Conservation (phyloP, 495 filamentous ascomycete species). For the Zalerion maritima region DNA sequence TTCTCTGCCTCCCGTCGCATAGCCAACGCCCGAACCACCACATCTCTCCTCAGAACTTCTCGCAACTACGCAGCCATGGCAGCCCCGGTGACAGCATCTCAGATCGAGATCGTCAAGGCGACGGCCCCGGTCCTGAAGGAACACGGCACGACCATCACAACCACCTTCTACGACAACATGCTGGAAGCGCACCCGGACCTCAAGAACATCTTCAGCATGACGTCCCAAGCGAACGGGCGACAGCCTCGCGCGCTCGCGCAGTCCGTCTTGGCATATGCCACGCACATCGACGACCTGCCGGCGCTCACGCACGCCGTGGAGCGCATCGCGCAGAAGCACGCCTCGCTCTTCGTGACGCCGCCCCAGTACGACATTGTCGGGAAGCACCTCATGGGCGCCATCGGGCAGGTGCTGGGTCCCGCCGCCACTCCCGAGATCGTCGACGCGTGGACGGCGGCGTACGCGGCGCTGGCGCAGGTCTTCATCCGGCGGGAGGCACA, state of each 20-base stretch:
- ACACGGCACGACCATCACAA: slow-evolving; percentile 52
- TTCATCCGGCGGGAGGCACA: slow-evolving; percentile 50
- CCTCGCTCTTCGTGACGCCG: slow-evolving; percentile 51
- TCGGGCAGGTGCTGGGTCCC: slow-evolving; percentile 50
- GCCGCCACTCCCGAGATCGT: slow-evolving; percentile 51
- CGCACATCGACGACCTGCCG: slow-evolving; percentile 53
- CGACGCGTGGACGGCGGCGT: slow-evolving; percentile 52
- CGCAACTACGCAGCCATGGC: slow-evolving; percentile 5
- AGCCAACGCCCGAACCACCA: slow-evolving; percentile 18
- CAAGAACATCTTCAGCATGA: slow-evolving; percentile 50
- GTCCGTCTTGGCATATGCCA: slow-evolving; percentile 55
- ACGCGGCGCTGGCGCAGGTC: slow-evolving; percentile 47
- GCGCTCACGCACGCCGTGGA: slow-evolving; percentile 48
- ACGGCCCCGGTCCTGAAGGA: slow-evolving; percentile 48
- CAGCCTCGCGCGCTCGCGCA: slow-evolving; percentile 52
- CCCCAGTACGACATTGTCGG: slow-evolving; percentile 57
- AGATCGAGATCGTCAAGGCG: slow-evolving; percentile 40
- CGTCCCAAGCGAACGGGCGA: slow-evolving; percentile 48
- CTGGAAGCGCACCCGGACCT: slow-evolving; percentile 45
- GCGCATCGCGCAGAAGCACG: slow-evolving; percentile 63
- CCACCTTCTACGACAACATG: slow-evolving; percentile 54
- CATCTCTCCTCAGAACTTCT: slow-evolving; percentile 10
- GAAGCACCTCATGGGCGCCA: slow-evolving; percentile 49
- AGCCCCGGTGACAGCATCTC: slow-evolving; percentile 21
- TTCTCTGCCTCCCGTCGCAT: slow-evolving; percentile 16